Conservation (phyloP, 2,329 filamentous ascomycete genomes). For the Fonsecaea monophora region DNA sequence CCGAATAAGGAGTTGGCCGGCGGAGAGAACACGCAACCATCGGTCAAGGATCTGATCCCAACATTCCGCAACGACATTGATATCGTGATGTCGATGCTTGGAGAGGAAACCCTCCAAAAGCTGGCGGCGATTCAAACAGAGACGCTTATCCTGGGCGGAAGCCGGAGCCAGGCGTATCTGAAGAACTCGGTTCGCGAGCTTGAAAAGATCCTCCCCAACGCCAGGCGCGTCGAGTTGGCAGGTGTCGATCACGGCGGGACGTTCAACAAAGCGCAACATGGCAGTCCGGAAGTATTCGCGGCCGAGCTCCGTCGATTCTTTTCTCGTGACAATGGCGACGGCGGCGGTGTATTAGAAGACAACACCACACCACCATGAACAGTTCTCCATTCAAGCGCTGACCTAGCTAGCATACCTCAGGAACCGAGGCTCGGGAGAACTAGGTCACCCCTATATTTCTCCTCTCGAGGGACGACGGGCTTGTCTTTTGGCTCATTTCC, state of each 20-base stretch:
- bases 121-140: constrained; percentile 20
- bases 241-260: constrained; percentile 27
- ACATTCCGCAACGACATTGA: constrained; percentile 25
- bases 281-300: constrained; percentile 26
- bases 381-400: not conserved
- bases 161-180: constrained; percentile 21
- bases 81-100: constrained; percentile 18
- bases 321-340: constrained; percentile 11
- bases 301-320: constrained; percentile 24
- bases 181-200: constrained; percentile 25
- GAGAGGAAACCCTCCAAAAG: constrained; percentile 17
- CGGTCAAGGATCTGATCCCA: constrained; percentile 21
- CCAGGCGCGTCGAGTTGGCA: constrained; percentile 13
- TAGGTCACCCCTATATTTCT: not conserved
- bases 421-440: not conserved
- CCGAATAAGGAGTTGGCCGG: not conserved
- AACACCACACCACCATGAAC: not conserved
- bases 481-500: not conserved
- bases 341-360: not conserved
- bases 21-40: not conserved
- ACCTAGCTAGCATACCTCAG: not conserved
- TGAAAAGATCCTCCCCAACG: constrained; percentile 17
- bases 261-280: constrained; percentile 21
- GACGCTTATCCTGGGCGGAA: constrained; percentile 22
- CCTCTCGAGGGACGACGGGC: not conserved